phyloP scores from a whole-genome alignment of 2,329 filamentous ascomycete species.

The Penicillium aurantiogriseum region DNA sequence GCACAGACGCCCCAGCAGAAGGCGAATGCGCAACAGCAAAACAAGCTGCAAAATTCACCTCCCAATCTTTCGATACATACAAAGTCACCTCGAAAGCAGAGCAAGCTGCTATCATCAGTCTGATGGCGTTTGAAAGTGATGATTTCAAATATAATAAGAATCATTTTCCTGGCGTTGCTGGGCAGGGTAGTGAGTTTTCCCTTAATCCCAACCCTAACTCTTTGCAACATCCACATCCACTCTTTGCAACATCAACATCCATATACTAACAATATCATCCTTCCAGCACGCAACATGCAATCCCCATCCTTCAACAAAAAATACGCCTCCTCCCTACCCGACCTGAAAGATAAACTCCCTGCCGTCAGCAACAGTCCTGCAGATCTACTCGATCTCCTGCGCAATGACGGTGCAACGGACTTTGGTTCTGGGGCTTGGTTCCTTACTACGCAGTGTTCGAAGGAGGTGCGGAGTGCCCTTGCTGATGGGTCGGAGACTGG shows the following conservation, averaged over 20 bases:
- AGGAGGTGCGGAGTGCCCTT: conserved; percentile 46
- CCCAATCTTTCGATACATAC: conserved; percentile 58
- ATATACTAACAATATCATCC: neutral
- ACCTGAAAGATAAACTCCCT: conserved; percentile 38
- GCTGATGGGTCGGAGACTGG: conserved; percentile 49
- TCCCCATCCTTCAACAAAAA: conserved; percentile 53
- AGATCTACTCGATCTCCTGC: conserved; percentile 52
- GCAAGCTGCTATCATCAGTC: conserved; percentile 67
- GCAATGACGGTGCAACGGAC: conserved; percentile 48
- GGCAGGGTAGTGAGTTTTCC: conserved; percentile 59
- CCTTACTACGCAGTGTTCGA: conserved; percentile 54
- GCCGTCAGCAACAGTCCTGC: conserved; percentile 40
- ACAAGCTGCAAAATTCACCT: conserved; percentile 59
- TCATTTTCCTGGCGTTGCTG: conserved; percentile 55
- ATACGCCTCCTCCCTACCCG: conserved; percentile 53
- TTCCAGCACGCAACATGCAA: conserved; percentile 62
- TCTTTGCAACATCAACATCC: neutral
- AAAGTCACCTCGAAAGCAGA: conserved; percentile 54
- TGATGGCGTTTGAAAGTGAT: conserved; percentile 69
- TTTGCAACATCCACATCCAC: neutral
- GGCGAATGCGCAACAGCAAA: conserved; percentile 66
- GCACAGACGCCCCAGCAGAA: conserved; percentile 47
- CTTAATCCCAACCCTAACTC: neutral
- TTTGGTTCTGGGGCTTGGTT: conserved; percentile 65
- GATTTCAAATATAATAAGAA: conserved; percentile 72